A percentile compares a stretch with the other conserved stretches of the same genome.
Conservation (phyloP, 2,329 filamentous ascomycete species). For the Fusarium azukiicola region DNA sequence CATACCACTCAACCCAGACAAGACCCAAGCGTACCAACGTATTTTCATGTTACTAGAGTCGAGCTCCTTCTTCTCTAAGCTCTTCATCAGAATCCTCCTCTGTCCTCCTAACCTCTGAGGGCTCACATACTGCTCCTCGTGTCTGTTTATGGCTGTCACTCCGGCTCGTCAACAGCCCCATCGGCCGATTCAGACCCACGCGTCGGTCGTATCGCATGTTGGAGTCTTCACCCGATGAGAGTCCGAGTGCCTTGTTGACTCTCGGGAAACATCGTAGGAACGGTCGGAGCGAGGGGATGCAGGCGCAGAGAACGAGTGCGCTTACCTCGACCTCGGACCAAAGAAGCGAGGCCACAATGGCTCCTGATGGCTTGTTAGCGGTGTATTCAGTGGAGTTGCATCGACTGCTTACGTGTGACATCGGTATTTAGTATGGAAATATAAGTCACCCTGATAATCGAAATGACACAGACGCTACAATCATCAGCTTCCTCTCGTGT, state of each 20-base stretch:
- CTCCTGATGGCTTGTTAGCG: background rate
- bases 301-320: constrained; percentile 1
- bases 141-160: constrained; percentile 1
- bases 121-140: background rate
- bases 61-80: background rate
- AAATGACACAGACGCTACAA: background rate
- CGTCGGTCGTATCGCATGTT: background rate
- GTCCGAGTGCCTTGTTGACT: background rate
- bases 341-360: background rate
- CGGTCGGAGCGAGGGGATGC: background rate
- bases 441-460: background rate
- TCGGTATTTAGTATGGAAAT: background rate
- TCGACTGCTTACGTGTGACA: background rate
- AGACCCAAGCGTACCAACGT: too few relatives aligned
- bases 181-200: background rate
- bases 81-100: constrained; percentile 16
- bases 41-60: too few relatives aligned
- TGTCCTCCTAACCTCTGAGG: background rate
- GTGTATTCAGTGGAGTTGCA: background rate
- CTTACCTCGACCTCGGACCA: constrained; percentile 11
- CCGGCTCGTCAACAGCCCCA: background rate
- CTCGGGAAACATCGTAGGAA: constrained; percentile 15
- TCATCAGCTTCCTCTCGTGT: background rate
- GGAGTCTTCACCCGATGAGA: background rate
- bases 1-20: too few relatives aligned